These are phyloP conservation scores for Nitzschia palea DNA, from an alignment of 108 stramenopile genomes.

Conservation along the genomic window DNA sequence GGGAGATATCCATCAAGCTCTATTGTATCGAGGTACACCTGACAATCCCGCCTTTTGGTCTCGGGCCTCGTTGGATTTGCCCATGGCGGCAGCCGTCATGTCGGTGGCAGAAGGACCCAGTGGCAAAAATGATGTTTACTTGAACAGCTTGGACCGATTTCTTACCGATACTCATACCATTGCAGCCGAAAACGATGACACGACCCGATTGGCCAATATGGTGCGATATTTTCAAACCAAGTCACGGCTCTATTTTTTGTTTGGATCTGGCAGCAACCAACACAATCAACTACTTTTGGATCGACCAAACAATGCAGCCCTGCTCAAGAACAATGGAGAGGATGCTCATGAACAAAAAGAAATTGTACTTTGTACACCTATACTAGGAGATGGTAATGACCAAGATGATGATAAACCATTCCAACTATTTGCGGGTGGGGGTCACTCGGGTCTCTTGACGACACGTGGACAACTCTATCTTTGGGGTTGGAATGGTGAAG, in stretches of 20 bases:
- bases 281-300: conserved; percentile 67
- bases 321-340: conserved; percentile 30
- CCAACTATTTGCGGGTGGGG: conserved; percentile 71
- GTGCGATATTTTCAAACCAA: conserved; percentile 45
- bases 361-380: conserved; percentile 55
- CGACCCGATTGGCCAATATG: conserved; percentile 57
- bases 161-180: conserved; percentile 31
- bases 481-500: conserved; percentile 83
- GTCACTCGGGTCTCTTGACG: conserved; percentile 75
- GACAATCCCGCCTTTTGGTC: conserved; percentile 87
- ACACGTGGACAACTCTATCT: conserved; percentile 62
- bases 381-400: not conserved
- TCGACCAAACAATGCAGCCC: conserved; percentile 27
- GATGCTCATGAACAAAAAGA: conserved; percentile 65
- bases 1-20: conserved; percentile 53
- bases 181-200: conserved; percentile 34
- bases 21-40: conserved; percentile 82
- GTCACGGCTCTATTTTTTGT: conserved; percentile 61
- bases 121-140: conserved; percentile 59
- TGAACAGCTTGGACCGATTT: conserved; percentile 58
- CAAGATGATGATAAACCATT: conserved; percentile 14
- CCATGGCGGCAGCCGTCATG: conserved; percentile 73
- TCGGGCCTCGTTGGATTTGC: conserved; percentile 55
- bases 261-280: conserved; percentile 81
- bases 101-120: conserved; percentile 66